These are phyloP conservation scores for Persicaria tinctoria DNA, from an alignment of 148 eudicot species.

Conservation along the genomic window DNA sequence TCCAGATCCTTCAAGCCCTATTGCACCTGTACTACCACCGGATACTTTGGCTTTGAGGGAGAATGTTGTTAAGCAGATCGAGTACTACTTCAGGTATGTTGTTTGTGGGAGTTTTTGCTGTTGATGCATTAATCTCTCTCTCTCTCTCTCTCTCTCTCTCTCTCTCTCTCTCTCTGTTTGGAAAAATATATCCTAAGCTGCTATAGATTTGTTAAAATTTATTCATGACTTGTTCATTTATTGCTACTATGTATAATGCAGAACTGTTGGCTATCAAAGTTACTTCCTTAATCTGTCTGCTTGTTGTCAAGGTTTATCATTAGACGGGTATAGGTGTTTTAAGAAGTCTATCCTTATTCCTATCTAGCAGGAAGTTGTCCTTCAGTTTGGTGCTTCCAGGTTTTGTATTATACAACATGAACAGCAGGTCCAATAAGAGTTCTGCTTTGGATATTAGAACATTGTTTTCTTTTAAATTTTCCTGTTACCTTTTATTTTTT, in stretches of 20 bases:
- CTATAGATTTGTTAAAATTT: background rate
- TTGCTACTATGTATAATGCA: too few relatives aligned
- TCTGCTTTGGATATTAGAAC: background rate
- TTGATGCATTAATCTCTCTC: background rate
- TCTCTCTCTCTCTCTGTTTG: too few relatives aligned
- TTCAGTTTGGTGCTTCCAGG: background rate
- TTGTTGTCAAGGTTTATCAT: too few relatives aligned
- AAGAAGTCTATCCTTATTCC: background rate
- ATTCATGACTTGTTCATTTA: background rate
- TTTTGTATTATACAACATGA: background rate
- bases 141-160: too few relatives aligned
- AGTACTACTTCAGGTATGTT: conserved; percentile 87
- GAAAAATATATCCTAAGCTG: background rate
- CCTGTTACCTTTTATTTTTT: background rate
- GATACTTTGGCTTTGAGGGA: conserved; percentile 49
- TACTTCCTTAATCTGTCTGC: too few relatives aligned
- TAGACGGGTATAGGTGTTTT: background rate
- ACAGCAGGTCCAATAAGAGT: conserved; percentile 2
- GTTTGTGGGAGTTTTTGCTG: conserved; percentile 5
- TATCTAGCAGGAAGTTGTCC: background rate
- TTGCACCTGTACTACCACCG: conserved; percentile 37
- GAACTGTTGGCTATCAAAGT: too few relatives aligned
- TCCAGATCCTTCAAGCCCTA: conserved; percentile 41
- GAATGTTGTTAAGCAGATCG: conserved; percentile 66
- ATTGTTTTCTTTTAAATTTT: background rate